These are phyloP conservation scores for Euphrasia arctica DNA, from an alignment of 305 asterid species.

Conservation along the genomic window DNA sequence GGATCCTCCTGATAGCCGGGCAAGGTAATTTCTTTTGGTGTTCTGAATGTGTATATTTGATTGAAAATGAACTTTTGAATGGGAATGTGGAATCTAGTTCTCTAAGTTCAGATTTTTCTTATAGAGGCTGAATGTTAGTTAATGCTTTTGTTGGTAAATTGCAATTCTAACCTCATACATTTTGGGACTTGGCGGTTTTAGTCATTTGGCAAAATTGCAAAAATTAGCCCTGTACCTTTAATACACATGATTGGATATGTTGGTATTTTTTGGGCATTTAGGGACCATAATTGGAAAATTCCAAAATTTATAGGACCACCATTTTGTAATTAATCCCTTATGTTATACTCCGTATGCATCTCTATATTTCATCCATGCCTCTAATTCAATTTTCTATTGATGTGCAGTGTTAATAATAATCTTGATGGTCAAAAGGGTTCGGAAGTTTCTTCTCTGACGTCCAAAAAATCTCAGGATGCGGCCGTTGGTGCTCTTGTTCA, in stretches of 20 bases:
- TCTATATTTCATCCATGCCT: background rate
- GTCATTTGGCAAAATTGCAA: background rate
- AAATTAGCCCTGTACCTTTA: background rate
- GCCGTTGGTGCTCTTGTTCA: constrained; percentile 90
- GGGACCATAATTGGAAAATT: background rate
- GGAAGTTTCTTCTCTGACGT: constrained; percentile 51
- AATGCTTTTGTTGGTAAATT: background rate
- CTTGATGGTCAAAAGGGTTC: constrained; percentile 48
- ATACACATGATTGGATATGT: background rate
- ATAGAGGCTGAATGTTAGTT: no score
- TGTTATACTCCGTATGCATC: no score
- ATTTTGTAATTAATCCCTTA: no score
- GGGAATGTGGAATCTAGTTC: no score
- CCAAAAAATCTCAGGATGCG: constrained; percentile 80
- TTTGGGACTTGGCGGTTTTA: no score
- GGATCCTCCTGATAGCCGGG: constrained; percentile 61
- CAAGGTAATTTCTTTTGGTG: constrained; percentile 46
- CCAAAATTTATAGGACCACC: background rate
- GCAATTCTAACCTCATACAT: background rate
- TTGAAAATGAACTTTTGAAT: constrained; percentile 6
- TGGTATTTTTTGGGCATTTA: no score
- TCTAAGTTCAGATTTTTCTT: no score
- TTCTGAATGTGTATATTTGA: constrained; percentile 4
- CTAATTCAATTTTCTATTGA: constrained; percentile 12
- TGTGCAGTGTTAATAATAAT: constrained; percentile 39